Conservation (phyloP, 1,284 basidiomycete genomes). For the Anthracocystis setariae region DNA sequence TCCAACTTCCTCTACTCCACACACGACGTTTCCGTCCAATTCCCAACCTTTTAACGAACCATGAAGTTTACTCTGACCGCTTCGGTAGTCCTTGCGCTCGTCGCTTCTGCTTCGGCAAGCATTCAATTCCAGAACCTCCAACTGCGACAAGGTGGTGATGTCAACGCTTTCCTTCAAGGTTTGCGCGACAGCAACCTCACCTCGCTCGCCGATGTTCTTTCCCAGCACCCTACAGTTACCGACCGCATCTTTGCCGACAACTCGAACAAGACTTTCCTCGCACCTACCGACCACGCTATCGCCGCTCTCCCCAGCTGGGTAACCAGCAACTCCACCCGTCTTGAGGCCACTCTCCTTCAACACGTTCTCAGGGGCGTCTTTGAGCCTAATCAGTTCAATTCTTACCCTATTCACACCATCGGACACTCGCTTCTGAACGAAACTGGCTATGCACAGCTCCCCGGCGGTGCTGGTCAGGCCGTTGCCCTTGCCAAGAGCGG, state of each 20-base stretch:
- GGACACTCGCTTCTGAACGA: slow-evolving; percentile 49
- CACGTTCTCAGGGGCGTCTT: slow-evolving; percentile 51
- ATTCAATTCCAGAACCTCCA: slow-evolving; percentile 31
- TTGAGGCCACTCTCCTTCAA: slow-evolving; percentile 51
- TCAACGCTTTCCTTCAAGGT: slow-evolving; percentile 40
- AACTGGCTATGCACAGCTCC: slow-evolving; percentile 29
- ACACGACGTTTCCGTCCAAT: not conserved
- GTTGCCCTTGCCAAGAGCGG: slow-evolving; percentile 41
- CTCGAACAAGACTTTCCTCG: slow-evolving; percentile 42
- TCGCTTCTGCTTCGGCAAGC: slow-evolving; percentile 15
- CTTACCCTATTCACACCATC: slow-evolving; percentile 49
- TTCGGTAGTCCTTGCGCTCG: slow-evolving; percentile 24
- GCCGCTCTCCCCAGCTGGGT: slow-evolving; percentile 39
- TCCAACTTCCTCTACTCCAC: slow-evolving; percentile 1
- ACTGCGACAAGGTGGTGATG: slow-evolving; percentile 43
- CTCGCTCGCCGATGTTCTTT: slow-evolving; percentile 40
- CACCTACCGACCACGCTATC: slow-evolving; percentile 49
- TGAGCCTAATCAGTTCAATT: slow-evolving; percentile 27
- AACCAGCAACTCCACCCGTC: slow-evolving; percentile 42
- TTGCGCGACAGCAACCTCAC: slow-evolving; percentile 49
- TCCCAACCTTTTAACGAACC: not conserved
- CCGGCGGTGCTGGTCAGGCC: slow-evolving; percentile 54
- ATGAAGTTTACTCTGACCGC: slow-evolving; percentile 31
- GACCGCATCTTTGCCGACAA: slow-evolving; percentile 45
- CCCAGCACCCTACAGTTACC: slow-evolving; percentile 39